Conservation (phyloP, 2,329 filamentous ascomycete genomes). For the Venturia pyrina region DNA sequence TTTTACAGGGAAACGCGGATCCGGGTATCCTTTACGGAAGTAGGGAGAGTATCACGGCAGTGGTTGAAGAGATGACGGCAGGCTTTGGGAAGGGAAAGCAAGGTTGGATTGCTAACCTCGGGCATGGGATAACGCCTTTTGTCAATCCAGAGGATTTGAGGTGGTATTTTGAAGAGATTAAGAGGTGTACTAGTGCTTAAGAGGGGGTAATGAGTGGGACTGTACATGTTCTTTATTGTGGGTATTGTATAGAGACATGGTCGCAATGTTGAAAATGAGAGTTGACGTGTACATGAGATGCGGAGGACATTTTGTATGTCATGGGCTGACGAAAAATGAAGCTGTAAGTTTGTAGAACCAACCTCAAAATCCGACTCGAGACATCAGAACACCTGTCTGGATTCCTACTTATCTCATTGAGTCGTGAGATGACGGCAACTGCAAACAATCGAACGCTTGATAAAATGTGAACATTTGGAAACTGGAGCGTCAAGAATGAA, state of each 20-base stretch:
- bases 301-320: neutral
- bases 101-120: slow-evolving; percentile 95
- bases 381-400: no score
- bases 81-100: slow-evolving; percentile 77
- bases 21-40: slow-evolving; percentile 87
- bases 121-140: slow-evolving; percentile 89
- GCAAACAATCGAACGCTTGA: no score
- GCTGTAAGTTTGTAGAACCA: no score
- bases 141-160: slow-evolving; percentile 89
- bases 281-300: neutral
- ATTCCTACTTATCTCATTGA: no score
- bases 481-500: no score
- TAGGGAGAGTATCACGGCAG: slow-evolving; percentile 66
- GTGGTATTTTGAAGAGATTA: slow-evolving; percentile 90
- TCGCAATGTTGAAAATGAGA: neutral
- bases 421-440: no score
- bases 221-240: neutral
- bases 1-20: slow-evolving; percentile 91
- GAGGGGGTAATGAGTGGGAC: neutral
- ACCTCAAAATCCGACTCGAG: no score
- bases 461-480: no score
- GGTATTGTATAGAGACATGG: neutral
- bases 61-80: slow-evolving; percentile 75
- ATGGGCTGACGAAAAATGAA: neutral
- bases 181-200: slow-evolving; percentile 27